These are phyloP conservation scores for Saturnispora quitensis DNA, from an alignment of 805 yeast species.

Conservation along the genomic window DNA sequence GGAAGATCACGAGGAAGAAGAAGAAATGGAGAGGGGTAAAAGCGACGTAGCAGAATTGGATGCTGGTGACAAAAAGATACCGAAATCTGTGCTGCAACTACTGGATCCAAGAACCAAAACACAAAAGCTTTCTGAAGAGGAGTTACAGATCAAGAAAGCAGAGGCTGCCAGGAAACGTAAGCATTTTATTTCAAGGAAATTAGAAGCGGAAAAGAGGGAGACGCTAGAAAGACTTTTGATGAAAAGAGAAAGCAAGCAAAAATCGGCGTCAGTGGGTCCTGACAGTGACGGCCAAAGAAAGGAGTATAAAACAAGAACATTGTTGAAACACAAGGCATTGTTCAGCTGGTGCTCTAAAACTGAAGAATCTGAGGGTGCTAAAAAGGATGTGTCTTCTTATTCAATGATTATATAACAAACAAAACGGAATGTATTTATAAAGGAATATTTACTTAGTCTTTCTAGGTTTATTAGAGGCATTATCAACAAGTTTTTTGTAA, in stretches of 20 bases:
- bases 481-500: conserved; percentile 22
- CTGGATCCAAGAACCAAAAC: conserved; percentile 37
- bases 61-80: conserved; percentile 11
- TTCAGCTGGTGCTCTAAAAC: conserved; percentile 32
- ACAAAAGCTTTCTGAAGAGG: conserved; percentile 70
- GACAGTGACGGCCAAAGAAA: conserved; percentile 1
- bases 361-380: conserved; percentile 12
- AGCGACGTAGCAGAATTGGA: conserved; percentile 15
- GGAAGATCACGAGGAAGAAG: conserved; percentile 1
- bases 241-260: conserved; percentile 24
- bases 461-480: conserved; percentile 13
- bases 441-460: not conserved
- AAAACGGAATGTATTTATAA: not conserved
- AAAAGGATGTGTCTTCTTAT: conserved; percentile 14
- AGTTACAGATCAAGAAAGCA: conserved; percentile 67
- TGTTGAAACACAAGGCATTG: conserved; percentile 39
- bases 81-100: conserved; percentile 27
- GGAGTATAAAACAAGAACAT: conserved; percentile 23
- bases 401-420: conserved; percentile 12
- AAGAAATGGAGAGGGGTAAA: not conserved
- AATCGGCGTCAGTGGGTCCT: conserved; percentile 8
- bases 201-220: conserved; percentile 90
- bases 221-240: conserved; percentile 72
- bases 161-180: conserved; percentile 85
- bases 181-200: conserved; percentile 68